Evolutionary conservation across 495 filamentous ascomycete genomes (phyloP), one percentile per base, ranked within the genome.

Genomic region (Tuber magnatum): DNA sequence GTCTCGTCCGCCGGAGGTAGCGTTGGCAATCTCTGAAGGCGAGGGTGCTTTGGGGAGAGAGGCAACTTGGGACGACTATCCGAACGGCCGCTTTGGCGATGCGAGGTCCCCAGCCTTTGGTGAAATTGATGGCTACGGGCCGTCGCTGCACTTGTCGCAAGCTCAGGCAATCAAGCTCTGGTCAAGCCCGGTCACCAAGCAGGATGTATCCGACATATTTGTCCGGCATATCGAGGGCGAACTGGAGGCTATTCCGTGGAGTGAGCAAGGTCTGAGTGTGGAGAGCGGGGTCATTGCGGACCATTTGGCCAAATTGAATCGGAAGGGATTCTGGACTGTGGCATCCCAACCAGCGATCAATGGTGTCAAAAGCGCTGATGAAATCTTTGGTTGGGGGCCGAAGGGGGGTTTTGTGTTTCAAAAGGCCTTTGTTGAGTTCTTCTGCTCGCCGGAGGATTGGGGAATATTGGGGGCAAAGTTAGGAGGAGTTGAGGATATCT

Each of bases 31-130:
- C 72, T 96, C 94, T 0, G 93, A 97, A 86, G 94, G 94, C 5
- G 89, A 94, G 77, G 94, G 94, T 56, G 86, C 92, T n/a, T 87
- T 97, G 20, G 95, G 94, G 44, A 87, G 96, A 76, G 96, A 97
- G 85, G 96, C 96, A 38, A 98, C 95, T 9, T 99, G 95, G 95
- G 95, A 99, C 82, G 95, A 99, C 84, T 99, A 91, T 85, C 95
- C 96, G 72, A 99, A 99, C 86, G 96, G 95, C 40, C 89, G 95
- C 69, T 99, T 94, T 90, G 95, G 95, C 82, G 94, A 97, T 82
- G 93, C 94, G 4, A 87, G 91, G 40, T 94, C 91, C 24, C 91
- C 92, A 3, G 95, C 95, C 0, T 99, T 96, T 83, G 94, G 95
- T 76, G 93, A 97, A 83, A 97, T 97, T 73, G 94, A 97, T 83